A percentile compares a stretch with the other conserved stretches of the same genome.
These are phyloP conservation scores for Penicillium nucicola DNA, from an alignment of 495 filamentous ascomycete species.

Conservation along the genomic window DNA sequence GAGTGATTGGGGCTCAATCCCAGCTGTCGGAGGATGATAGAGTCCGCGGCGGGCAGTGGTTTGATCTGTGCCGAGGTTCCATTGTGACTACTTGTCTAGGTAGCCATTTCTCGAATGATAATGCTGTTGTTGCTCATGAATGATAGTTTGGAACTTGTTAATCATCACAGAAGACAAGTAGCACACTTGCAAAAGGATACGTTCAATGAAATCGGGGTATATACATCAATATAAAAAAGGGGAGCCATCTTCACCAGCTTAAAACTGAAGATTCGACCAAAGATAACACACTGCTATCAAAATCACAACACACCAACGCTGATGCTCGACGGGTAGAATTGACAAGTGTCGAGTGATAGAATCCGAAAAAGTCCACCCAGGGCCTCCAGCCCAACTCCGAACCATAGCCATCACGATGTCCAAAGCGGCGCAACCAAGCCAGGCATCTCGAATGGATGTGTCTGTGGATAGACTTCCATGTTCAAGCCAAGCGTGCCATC, in stretches of 20 bases:
- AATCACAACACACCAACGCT: constrained; percentile 14
- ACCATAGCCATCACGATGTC: constrained; percentile 19
- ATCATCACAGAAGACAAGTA: too few relatives aligned
- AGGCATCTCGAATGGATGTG: constrained; percentile 26
- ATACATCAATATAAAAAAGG: constrained; percentile 9
- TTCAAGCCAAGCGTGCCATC: constrained; percentile 29
- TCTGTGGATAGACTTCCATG: constrained; percentile 32
- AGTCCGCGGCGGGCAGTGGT: too few relatives aligned
- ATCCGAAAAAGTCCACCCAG: not conserved
- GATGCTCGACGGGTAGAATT: constrained; percentile 14
- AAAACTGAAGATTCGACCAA: not conserved
- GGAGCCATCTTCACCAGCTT: not conserved
- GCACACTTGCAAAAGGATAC: constrained; percentile 5
- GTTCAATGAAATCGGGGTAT: constrained; percentile 17
- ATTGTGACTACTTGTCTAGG: too few relatives aligned
- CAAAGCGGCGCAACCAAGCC: constrained; percentile 30
- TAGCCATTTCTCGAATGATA: too few relatives aligned
- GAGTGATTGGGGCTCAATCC: not conserved
- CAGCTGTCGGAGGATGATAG: too few relatives aligned
- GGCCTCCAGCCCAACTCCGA: not conserved
- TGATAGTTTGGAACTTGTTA: too few relatives aligned
- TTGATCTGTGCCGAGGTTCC: too few relatives aligned
- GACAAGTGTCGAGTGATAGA: not conserved
- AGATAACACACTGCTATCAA: not conserved
- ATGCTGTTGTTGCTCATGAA: too few relatives aligned